These are phyloP conservation scores for Puccinia hordei DNA, from an alignment of 1,284 basidiomycete species.

Conservation along the genomic window DNA sequence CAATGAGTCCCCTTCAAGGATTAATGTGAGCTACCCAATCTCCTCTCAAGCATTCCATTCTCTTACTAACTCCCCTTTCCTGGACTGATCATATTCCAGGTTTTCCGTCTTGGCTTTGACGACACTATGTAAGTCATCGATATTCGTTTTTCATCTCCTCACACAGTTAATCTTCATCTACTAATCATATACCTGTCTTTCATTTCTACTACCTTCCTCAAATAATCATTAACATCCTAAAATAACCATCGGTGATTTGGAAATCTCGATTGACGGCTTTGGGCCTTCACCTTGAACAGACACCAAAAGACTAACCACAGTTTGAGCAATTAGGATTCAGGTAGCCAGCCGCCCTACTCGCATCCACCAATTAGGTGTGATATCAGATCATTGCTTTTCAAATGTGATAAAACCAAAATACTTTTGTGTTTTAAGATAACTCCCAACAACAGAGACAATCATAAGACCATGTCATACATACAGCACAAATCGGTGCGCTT, in stretches of 20 bases:
- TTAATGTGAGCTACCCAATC: constrained; percentile 6
- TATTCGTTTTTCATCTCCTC: background rate
- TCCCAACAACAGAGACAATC: too few species aligned
- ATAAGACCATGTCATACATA: too few species aligned
- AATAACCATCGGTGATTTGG: too few species aligned
- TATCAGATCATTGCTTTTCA: too few species aligned
- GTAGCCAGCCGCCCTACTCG: background rate
- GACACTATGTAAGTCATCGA: constrained; percentile 11
- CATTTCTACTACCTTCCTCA: background rate
- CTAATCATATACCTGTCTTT: background rate
- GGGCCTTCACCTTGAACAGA: background rate
- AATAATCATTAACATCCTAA: too few species aligned
- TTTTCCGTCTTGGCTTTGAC: constrained; percentile 29
- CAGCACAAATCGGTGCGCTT: too few species aligned
- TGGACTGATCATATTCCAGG: background rate
- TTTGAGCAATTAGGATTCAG: background rate
- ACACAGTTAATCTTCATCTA: background rate
- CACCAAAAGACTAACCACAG: background rate
- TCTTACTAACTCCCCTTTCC: background rate
- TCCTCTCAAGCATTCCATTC: background rate
- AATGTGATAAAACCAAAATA: too few species aligned
- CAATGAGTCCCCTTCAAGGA: background rate
- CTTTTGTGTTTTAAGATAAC: too few species aligned
- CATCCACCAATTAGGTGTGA: too few species aligned
- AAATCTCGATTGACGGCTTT: too few species aligned